Conservation (phyloP, 2,329 filamentous ascomycete species). For the Triangularia setosa region DNA sequence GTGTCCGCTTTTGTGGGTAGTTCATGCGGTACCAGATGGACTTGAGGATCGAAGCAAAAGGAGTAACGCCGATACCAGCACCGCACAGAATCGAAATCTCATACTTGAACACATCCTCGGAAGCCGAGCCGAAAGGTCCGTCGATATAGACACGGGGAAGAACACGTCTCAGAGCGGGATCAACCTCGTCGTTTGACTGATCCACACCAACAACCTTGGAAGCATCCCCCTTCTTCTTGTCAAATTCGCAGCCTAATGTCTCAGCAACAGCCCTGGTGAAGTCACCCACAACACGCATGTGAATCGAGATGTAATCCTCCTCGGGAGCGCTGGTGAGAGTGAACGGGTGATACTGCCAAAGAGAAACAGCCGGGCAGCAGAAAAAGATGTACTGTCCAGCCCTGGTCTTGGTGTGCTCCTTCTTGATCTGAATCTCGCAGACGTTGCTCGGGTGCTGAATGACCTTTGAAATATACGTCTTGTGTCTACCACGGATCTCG, state of each 20-base stretch:
- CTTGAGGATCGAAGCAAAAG: conserved; percentile 82
- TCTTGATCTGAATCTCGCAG: conserved; percentile 89
- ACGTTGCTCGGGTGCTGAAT: conserved; percentile 87
- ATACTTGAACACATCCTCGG: conserved; percentile 87
- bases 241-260: conserved; percentile 72
- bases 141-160: conserved; percentile 79
- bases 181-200: conserved; percentile 55
- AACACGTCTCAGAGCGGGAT: conserved; percentile 67
- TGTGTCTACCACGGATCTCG: conserved; percentile 75
- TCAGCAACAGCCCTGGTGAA: conserved; percentile 69
- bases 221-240: conserved; percentile 50
- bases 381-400: conserved; percentile 88
- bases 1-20: conserved; percentile 74
- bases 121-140: conserved; percentile 80
- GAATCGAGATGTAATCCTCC: conserved; percentile 85
- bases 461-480: conserved; percentile 83
- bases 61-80: conserved; percentile 81
- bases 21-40: conserved; percentile 94
- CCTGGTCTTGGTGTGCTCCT: conserved; percentile 75
- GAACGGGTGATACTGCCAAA: conserved; percentile 88
- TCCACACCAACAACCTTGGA: conserved; percentile 69
- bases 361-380: conserved; percentile 78
- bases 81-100: conserved; percentile 76
- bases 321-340: conserved; percentile 82
- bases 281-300: conserved; percentile 78